A percentile compares a stretch with the other conserved stretches of the same genome.
Conservation (phyloP, 768 basidiomycete species). For the Pisolithus orientalis region DNA sequence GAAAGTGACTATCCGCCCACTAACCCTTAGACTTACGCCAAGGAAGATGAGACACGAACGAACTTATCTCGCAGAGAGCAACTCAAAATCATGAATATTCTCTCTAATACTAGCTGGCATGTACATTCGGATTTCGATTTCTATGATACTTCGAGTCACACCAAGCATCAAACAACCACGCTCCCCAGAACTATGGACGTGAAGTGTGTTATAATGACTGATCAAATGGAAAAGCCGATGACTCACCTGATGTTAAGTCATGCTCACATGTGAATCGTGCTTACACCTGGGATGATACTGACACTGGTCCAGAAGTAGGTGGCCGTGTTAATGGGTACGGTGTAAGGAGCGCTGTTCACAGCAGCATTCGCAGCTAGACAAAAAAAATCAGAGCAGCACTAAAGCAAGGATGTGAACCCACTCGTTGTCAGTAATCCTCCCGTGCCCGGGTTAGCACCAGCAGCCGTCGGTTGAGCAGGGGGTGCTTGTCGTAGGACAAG, state of each 20-base stretch:
- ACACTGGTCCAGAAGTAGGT: slow-evolving; percentile 8
- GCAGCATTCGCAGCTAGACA: background rate
- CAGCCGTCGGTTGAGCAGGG: background rate
- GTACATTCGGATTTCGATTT: background rate
- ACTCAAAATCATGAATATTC: too few relatives aligned
- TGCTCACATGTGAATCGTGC: slow-evolving; percentile 5
- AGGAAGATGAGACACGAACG: too few relatives aligned
- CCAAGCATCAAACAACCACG: too few relatives aligned
- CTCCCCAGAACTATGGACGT: background rate
- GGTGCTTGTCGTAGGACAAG: background rate
- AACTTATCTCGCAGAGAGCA: too few relatives aligned
- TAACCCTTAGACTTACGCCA: too few relatives aligned
- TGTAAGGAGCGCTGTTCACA: slow-evolving; percentile 1
- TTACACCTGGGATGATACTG: slow-evolving; percentile 2
- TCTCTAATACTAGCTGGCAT: too few relatives aligned
- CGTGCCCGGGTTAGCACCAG: background rate
- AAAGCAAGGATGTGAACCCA: background rate
- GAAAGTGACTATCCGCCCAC: too few relatives aligned
- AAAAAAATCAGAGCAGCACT: background rate
- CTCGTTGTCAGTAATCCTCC: slow-evolving; percentile 1
- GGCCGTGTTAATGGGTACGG: slow-evolving; percentile 1
- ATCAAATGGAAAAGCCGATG: background rate
- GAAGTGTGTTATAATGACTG: background rate
- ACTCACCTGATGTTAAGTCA: background rate
- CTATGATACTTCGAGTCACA: background rate